Evolutionary conservation across 805 yeast species (phyloP).

Genomic region (Phaffomyces opuntiae): DNA sequence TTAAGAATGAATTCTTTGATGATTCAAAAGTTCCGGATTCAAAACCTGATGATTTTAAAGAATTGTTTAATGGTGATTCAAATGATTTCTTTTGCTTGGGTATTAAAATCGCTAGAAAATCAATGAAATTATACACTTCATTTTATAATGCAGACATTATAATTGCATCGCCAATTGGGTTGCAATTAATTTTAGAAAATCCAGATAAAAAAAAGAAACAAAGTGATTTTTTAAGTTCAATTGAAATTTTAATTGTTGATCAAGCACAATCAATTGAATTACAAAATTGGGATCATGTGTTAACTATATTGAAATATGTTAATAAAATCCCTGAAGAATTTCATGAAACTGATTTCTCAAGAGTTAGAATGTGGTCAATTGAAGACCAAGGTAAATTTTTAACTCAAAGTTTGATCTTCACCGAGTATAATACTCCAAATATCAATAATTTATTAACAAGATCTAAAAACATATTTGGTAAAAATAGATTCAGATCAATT

Average conservation of each 20-base stretch:
- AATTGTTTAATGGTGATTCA: conserved; percentile 78
- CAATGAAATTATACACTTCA: conserved; percentile 75
- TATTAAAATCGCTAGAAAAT: conserved; percentile 81
- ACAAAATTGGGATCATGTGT: conserved; percentile 90
- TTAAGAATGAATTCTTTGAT: conserved; percentile 60
- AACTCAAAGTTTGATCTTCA: conserved; percentile 72
- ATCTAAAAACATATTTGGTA: conserved; percentile 53
- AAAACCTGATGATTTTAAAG: conserved; percentile 81
- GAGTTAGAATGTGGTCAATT: conserved; percentile 88
- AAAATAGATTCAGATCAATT: conserved; percentile 45
- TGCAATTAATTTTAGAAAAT: conserved; percentile 71
- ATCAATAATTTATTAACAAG: conserved; percentile 55
- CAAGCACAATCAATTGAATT: conserved; percentile 79
- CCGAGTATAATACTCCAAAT: conserved; percentile 76
- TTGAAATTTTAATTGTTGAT: conserved; percentile 76
- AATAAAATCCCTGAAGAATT: conserved; percentile 74
- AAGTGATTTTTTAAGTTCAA: conserved; percentile 79
- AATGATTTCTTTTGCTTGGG: conserved; percentile 91
- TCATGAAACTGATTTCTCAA: conserved; percentile 81
- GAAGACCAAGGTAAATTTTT: conserved; percentile 70
- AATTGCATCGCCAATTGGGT: conserved; percentile 87
- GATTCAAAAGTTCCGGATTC: conserved; percentile 35
- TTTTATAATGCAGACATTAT: conserved; percentile 82
- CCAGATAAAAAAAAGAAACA: conserved; percentile 51
- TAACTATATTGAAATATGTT: conserved; percentile 56